Evolutionary conservation across 495 filamentous ascomycete genomes (phyloP).

Genomic region (Clohesyomyces aquaticus): DNA sequence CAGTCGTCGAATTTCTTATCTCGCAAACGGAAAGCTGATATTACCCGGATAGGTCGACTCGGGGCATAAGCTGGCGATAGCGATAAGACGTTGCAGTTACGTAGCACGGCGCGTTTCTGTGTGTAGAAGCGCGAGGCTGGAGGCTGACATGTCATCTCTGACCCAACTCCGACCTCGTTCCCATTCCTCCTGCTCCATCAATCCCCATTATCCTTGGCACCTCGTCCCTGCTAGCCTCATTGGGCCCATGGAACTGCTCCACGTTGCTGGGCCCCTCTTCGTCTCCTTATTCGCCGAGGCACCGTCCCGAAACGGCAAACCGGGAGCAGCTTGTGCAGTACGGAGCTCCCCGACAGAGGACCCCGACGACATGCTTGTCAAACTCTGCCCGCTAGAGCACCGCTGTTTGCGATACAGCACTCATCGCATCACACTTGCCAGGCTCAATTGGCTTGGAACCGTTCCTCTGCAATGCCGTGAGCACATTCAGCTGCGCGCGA

Average conservation of each 20-base stretch:
- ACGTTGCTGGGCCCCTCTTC: background rate
- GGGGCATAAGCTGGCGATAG: background rate
- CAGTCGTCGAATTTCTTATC: slow-evolving; percentile 5
- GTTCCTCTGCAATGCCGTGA: background rate
- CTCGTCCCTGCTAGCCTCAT: background rate
- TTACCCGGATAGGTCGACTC: slow-evolving; percentile 22
- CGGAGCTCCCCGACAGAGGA: background rate
- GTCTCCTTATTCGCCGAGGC: background rate
- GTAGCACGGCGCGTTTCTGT: slow-evolving; percentile 7
- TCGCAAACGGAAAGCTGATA: slow-evolving; percentile 6
- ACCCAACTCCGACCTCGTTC: no score
- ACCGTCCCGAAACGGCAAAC: slow-evolving; percentile 18
- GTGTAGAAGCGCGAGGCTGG: slow-evolving; percentile 1
- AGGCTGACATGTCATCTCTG: background rate
- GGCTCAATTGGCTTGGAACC: background rate
- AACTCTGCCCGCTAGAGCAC: background rate
- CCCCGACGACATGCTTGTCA: no score
- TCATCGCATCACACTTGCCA: background rate
- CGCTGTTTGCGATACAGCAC: background rate
- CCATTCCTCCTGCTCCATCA: background rate
- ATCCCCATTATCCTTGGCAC: background rate
- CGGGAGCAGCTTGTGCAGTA: background rate
- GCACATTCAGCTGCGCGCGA: background rate
- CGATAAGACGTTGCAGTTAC: slow-evolving; percentile 11
- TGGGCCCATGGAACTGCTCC: background rate